phyloP scores from a whole-genome alignment of 163 green algal species.

The Chloromonas sp. region DNA sequence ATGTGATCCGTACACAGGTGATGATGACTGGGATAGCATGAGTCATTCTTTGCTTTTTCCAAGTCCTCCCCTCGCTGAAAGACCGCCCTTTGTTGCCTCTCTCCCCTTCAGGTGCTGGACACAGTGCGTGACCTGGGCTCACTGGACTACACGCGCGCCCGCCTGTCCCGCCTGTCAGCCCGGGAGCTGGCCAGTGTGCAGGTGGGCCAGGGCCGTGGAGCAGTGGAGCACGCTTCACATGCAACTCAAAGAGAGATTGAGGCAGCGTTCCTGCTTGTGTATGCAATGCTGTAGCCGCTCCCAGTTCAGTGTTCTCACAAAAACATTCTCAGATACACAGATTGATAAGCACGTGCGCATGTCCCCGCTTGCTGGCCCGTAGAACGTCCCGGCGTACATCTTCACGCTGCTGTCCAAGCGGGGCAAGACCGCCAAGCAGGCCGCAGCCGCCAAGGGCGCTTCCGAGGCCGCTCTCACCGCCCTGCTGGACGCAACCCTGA shows the following conservation, averaged over 20 bases:
- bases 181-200: constrained; percentile 13
- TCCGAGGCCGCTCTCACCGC: constrained; percentile 12
- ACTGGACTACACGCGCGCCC: constrained; percentile 18
- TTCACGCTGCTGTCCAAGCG: constrained; percentile 41
- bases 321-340: neutral
- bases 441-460: constrained; percentile 33
- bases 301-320: no score
- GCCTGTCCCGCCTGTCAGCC: constrained; percentile 24
- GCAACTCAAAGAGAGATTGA: no score
- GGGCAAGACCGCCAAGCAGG: constrained; percentile 39
- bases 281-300: no score
- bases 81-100: no score
- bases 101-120: constrained; percentile 24
- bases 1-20: no score
- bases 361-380: neutral
- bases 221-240: no score
- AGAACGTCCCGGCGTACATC: constrained; percentile 42
- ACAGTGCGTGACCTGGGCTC: constrained; percentile 26
- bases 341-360: neutral
- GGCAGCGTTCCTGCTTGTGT: no score
- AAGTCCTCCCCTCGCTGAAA: no score
- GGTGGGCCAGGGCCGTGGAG: neutral
- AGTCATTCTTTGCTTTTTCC: no score
- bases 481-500: neutral
- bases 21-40: no score